Evolutionary conservation across 306 rosid species (phyloP).

Genomic region (Cotoneaster glaucophyllus): DNA sequence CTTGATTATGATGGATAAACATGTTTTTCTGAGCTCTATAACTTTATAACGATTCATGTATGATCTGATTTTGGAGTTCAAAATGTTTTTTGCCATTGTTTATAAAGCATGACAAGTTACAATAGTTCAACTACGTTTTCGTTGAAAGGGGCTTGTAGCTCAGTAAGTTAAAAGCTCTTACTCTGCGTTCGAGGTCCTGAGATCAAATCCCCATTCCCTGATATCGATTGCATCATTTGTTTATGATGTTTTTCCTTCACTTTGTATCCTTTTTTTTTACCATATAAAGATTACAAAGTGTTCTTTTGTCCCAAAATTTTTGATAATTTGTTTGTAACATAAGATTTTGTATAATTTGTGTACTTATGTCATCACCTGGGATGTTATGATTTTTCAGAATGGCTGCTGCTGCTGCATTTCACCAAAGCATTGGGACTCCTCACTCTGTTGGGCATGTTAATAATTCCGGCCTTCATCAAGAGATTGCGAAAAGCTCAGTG

Average conservation of each 20-base stretch:
- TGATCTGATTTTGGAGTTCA: background rate
- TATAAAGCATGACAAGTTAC: background rate
- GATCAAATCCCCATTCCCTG: background rate
- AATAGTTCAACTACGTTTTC: background rate
- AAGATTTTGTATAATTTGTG: background rate
- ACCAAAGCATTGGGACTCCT: slow-evolving; percentile 47
- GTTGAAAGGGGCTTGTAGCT: background rate
- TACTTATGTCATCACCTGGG: slow-evolving; percentile 5
- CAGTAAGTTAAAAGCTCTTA: too few species aligned
- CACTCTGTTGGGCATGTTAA: slow-evolving; percentile 30
- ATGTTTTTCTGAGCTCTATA: background rate
- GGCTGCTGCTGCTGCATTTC: slow-evolving; percentile 72
- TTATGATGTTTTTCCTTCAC: background rate
- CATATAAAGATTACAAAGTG: background rate
- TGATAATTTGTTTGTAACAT: background rate
- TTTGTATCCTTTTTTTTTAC: background rate
- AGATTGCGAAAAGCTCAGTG: slow-evolving; percentile 26
- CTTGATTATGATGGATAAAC: slow-evolving; percentile 10
- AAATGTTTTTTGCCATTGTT: background rate
- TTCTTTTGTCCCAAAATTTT: background rate
- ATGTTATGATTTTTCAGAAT: slow-evolving; percentile 43
- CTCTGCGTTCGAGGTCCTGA: background rate
- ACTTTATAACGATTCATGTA: background rate
- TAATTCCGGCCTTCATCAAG: slow-evolving; percentile 26
- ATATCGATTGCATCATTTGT: background rate